Conservation (phyloP, 176 grass and related monocot genomes). For the Bromus sterilis region DNA sequence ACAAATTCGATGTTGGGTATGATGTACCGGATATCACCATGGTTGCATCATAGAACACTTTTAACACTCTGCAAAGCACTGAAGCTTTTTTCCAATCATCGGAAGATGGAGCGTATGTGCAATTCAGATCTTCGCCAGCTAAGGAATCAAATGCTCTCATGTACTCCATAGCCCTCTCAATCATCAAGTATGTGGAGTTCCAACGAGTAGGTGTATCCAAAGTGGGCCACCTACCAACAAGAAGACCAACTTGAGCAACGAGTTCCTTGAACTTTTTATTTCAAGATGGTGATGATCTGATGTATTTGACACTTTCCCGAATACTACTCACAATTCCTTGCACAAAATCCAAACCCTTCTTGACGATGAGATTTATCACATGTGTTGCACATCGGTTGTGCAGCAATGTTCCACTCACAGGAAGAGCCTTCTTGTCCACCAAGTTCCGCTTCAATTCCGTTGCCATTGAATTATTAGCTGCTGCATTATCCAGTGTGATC, state of each 20-base stretch:
- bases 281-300: no score
- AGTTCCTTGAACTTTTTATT: background rate
- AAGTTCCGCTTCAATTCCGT: background rate
- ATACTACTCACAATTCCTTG: no score
- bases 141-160: background rate
- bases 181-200: background rate
- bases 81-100: background rate
- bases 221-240: background rate
- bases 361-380: background rate
- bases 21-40: background rate
- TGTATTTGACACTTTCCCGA: no score
- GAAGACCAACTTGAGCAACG: background rate
- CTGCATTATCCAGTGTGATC: background rate
- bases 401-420: background rate
- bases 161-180: background rate
- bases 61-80: background rate
- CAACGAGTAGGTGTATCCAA: background rate
- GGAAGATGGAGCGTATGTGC: background rate
- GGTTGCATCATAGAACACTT: background rate
- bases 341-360: no score
- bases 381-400: background rate
- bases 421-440: background rate
- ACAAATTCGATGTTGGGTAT: background rate
- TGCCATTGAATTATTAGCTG: background rate
- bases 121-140: background rate